Conservation (phyloP, 768 basidiomycete species). For the Phaeotremella fagi region DNA sequence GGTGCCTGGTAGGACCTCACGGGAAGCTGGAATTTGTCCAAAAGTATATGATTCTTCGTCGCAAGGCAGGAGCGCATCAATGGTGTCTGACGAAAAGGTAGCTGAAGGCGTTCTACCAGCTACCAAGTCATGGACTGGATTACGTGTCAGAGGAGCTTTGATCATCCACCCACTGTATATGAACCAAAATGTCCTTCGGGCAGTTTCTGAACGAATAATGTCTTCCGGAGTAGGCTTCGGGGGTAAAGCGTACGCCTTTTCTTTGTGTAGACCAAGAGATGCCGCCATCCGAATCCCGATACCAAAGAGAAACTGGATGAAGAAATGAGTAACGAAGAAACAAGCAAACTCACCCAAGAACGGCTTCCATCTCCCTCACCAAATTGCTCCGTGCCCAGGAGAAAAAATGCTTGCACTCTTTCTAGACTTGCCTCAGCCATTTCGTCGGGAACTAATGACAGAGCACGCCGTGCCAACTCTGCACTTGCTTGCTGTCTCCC, state of each 20-base stretch:
- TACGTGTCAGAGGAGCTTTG: no score
- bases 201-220: slow-evolving; percentile 1
- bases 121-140: slow-evolving; percentile 1
- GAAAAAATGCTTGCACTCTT: slow-evolving; percentile 10
- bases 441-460: slow-evolving; percentile 9
- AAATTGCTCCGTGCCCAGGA: slow-evolving; percentile 4
- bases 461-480: slow-evolving; percentile 3
- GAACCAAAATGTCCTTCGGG: slow-evolving; percentile 1
- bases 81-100: slow-evolving; percentile 1
- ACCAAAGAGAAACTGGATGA: slow-evolving; percentile 2
- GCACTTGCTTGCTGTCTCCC: slow-evolving; percentile 5
- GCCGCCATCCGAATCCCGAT: slow-evolving; percentile 4
- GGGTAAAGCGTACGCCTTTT: background rate
- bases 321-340: background rate
- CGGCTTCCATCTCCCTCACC: slow-evolving; percentile 11
- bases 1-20: background rate
- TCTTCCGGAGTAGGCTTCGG: background rate
- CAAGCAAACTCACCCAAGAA: slow-evolving; percentile 6
- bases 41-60: slow-evolving; percentile 3
- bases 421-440: slow-evolving; percentile 10
- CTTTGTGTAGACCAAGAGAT: slow-evolving; percentile 1
- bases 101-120: background rate
- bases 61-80: slow-evolving; percentile 4
- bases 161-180: slow-evolving; percentile 7
- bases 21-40: background rate